Percentiles rank a stretch among this genome's conserved stretches.
These are phyloP conservation scores for Candida sphagnicola DNA, from an alignment of 805 yeast species.

Conservation along the genomic window DNA sequence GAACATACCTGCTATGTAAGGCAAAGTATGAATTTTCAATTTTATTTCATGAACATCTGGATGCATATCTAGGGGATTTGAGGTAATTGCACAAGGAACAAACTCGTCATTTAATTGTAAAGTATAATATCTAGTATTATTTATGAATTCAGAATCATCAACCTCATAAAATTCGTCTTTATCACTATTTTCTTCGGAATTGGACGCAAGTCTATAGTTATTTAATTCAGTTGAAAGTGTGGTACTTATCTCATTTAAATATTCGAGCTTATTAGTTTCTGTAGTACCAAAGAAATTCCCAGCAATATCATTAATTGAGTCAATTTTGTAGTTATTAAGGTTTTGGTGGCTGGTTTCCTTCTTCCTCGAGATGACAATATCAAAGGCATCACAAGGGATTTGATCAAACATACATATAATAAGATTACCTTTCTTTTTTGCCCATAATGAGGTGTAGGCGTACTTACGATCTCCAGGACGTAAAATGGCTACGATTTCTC, in stretches of 20 bases:
- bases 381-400: constrained; percentile 62
- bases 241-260: not conserved
- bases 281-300: constrained; percentile 18
- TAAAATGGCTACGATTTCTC: constrained; percentile 78
- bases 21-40: constrained; percentile 69
- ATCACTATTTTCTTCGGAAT: constrained; percentile 9
- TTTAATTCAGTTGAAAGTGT: not conserved
- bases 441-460: constrained; percentile 92
- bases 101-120: constrained; percentile 41
- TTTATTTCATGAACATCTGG: constrained; percentile 42
- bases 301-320: constrained; percentile 28
- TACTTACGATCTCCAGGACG: constrained; percentile 57
- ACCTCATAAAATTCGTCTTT: constrained; percentile 17
- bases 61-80: constrained; percentile 51
- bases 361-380: constrained; percentile 39
- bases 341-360: constrained; percentile 2
- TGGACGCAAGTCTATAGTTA: no score
- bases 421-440: constrained; percentile 65
- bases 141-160: constrained; percentile 34
- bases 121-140: constrained; percentile 62
- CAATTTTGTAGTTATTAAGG: constrained; percentile 15
- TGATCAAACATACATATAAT: constrained; percentile 85
- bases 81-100: constrained; percentile 72
- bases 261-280: not conserved
- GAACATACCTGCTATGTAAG: constrained; percentile 84